These are phyloP conservation scores for Xylariaceae sp. DNA, from an alignment of 2,329 filamentous ascomycete genomes.

Conservation along the genomic window DNA sequence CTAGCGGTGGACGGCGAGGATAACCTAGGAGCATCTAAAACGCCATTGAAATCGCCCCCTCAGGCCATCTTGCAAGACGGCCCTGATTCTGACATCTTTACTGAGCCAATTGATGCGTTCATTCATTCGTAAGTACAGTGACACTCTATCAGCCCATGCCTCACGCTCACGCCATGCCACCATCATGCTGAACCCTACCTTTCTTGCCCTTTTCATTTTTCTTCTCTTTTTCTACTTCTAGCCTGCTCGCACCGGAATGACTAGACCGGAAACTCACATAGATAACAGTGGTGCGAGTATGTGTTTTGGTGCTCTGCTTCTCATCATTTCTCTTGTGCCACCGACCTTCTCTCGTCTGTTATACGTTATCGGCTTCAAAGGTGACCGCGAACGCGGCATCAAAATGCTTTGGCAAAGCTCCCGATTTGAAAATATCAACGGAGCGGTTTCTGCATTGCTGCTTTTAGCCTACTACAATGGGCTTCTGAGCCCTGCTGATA, in stretches of 20 bases:
- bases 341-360: slow-evolving; percentile 84
- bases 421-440: slow-evolving; percentile 81
- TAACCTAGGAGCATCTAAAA: slow-evolving; percentile 1
- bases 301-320: slow-evolving; percentile 79
- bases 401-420: slow-evolving; percentile 87
- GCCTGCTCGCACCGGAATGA: not conserved
- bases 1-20: slow-evolving; percentile 23
- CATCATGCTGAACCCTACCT: not conserved
- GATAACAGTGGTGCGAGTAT: slow-evolving; percentile 68
- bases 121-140: slow-evolving; percentile 52
- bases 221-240: not conserved
- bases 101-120: slow-evolving; percentile 75
- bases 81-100: slow-evolving; percentile 59
- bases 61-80: slow-evolving; percentile 33
- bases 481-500: slow-evolving; percentile 80
- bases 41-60: not conserved
- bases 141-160: not conserved
- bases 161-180: not conserved
- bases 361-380: slow-evolving; percentile 83
- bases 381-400: slow-evolving; percentile 77
- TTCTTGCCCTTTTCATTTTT: not conserved
- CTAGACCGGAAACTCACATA: slow-evolving; percentile 5
- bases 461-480: slow-evolving; percentile 85
- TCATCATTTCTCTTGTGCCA: slow-evolving; percentile 89
- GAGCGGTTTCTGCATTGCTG: slow-evolving; percentile 78